phyloP scores from a whole-genome alignment of 2,329 filamentous ascomycete genomes.

The Calonectria multiphialidica region DNA sequence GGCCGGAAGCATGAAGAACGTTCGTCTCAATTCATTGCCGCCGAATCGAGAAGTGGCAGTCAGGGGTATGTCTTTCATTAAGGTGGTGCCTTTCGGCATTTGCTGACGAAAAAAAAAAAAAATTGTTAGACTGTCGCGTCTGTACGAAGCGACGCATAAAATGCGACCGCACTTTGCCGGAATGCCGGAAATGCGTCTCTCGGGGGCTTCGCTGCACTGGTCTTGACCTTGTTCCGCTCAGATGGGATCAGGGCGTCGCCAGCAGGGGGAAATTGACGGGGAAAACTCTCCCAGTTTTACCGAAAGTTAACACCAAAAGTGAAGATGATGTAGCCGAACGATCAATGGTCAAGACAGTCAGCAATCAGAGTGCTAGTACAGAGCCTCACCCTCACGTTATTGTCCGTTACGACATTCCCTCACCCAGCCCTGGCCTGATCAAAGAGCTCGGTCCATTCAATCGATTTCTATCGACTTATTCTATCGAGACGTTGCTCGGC shows the following conservation, averaged over 20 bases:
- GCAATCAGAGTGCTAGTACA: too few relatives aligned
- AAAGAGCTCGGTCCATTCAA: background rate
- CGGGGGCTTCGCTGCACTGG: slow-evolving; percentile 32
- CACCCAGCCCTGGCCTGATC: background rate
- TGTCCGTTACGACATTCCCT: background rate
- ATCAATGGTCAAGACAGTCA: background rate
- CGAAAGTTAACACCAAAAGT: background rate
- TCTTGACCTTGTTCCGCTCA: slow-evolving; percentile 30
- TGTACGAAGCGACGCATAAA: slow-evolving; percentile 35
- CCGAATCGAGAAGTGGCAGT: slow-evolving; percentile 27
- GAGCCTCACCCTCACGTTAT: too few relatives aligned
- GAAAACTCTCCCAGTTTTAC: slow-evolving; percentile 18
- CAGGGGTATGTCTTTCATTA: slow-evolving; percentile 17
- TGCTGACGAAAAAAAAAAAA: too few relatives aligned
- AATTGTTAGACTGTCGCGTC: slow-evolving; percentile 29
- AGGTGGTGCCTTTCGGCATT: background rate
- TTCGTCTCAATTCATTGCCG: slow-evolving; percentile 31
- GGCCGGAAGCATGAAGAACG: slow-evolving; percentile 19
- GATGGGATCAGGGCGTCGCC: slow-evolving; percentile 38
- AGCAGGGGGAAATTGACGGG: slow-evolving; percentile 35
- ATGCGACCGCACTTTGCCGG: slow-evolving; percentile 35
- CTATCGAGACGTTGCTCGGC: slow-evolving; percentile 28
- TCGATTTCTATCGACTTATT: background rate
- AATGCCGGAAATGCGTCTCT: slow-evolving; percentile 34
- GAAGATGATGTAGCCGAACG: background rate